A percentile compares a stretch with the other conserved stretches of the same genome.
These are phyloP conservation scores for Camellia sinensis DNA, from an alignment of 148 eudicot species.

Conservation along the genomic window DNA sequence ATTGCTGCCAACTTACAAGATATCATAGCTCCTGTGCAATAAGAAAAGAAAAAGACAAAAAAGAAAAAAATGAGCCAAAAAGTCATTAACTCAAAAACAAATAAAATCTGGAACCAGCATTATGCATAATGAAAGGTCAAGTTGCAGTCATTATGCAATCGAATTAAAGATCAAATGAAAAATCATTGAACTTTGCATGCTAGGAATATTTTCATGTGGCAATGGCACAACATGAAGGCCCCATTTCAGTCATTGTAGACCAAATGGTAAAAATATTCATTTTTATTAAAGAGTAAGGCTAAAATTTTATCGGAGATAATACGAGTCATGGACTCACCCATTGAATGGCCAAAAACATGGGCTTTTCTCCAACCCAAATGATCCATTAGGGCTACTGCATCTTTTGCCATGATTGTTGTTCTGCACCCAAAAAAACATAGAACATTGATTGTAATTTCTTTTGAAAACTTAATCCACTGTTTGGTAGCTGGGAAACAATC, in stretches of 20 bases:
- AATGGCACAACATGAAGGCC: no score
- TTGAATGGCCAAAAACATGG: conserved; percentile 93
- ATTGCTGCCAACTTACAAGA: conserved; percentile 82
- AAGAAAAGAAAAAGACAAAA: background rate
- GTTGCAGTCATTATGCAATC: background rate
- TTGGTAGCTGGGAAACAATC: background rate
- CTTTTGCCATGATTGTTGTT: conserved; percentile 88
- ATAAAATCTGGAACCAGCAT: conserved; percentile 1
- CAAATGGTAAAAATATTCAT: background rate
- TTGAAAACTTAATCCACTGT: conserved; percentile 1
- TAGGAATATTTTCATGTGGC: no score
- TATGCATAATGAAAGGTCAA: background rate
- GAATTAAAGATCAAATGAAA: background rate
- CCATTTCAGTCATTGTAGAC: background rate
- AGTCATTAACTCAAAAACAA: background rate
- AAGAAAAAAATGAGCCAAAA: background rate
- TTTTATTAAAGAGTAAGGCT: no score
- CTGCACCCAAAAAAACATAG: conserved; percentile 39
- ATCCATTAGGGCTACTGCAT: conserved; percentile 86
- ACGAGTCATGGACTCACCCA: conserved; percentile 62
- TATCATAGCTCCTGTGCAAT: conserved; percentile 85
- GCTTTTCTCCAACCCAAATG: conserved; percentile 92
- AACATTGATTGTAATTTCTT: background rate
- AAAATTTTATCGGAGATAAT: background rate
- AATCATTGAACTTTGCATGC: no score